Evolutionary conservation across 1,284 basidiomycete genomes (phyloP).

Genomic region (Marasmius fiardii): DNA sequence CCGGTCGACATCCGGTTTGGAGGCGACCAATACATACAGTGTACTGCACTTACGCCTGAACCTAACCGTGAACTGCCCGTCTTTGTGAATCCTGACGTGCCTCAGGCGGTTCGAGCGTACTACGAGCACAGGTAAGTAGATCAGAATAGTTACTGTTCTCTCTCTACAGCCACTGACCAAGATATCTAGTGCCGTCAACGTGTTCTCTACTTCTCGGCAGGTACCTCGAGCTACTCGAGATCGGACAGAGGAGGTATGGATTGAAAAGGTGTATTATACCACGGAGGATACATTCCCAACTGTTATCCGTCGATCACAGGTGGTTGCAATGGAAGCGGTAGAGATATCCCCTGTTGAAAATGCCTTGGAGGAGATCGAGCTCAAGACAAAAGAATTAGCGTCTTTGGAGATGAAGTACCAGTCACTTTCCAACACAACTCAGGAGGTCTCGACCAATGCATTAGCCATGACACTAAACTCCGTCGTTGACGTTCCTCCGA

Average conservation of each 20-base stretch:
- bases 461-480: conserved; percentile 87
- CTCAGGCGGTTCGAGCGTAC: conserved; percentile 77
- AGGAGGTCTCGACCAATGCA: conserved; percentile 75
- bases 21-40: conserved; percentile 85
- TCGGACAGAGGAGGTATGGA: conserved; percentile 76
- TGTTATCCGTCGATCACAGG: conserved; percentile 86
- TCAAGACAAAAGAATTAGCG: conserved; percentile 74
- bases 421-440: conserved; percentile 72
- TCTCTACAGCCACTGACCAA: background rate
- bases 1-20: conserved; percentile 79
- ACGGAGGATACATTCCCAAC: conserved; percentile 93
- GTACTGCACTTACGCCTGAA: conserved; percentile 83
- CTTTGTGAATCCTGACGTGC: conserved; percentile 85
- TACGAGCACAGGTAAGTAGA: conserved; percentile 76
- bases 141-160: conserved; percentile 4
- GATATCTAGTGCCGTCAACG: conserved; percentile 63
- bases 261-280: conserved; percentile 84
- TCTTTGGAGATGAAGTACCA: conserved; percentile 72
- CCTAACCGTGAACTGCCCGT: conserved; percentile 77
- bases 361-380: conserved; percentile 78
- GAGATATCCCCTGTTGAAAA: conserved; percentile 88
- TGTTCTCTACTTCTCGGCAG: conserved; percentile 79
- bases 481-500: conserved; percentile 80
- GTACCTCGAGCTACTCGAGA: conserved; percentile 59
- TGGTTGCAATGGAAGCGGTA: conserved; percentile 70